Base-by-base conservation (phyloP, 495 filamentous ascomycete species). In the Hyaloscypha hepaticicola region DNA sequence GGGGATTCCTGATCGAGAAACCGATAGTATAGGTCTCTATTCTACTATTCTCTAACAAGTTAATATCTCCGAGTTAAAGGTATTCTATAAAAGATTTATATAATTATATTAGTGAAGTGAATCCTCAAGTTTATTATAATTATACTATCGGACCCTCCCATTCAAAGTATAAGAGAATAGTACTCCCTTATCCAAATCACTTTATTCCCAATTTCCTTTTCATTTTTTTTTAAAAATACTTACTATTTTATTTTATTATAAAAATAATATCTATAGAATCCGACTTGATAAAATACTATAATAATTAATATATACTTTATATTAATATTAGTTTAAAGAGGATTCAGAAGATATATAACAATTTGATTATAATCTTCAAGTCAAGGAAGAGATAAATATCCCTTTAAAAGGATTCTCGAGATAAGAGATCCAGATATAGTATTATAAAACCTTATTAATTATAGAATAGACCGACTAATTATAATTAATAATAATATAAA, bases 311-410 rank as follows among this genome's bases (percentile, higher is more conserved):
- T 55, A 28, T n/a, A 65, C 38, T 65, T n/a, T 22, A 65, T 65
- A 26, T 56, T 31, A 65, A 65, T 34, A 65, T 65, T 65, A 31
- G 63, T 65, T 60, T 65, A 24, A 65, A 65, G 56, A 58, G 55
- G 55, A 58, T 11, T 33, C n/a, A 62, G 48, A 65, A 60, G 57
- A 60, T 60, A 31, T 60, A 24, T 65, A 31, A 41, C 45, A 60
- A 65, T 52, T 52, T 65, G 28, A 38, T 27, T 28, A 41, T 26
- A 21, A 45, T 4, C 56, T 60, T 55, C n/a, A 60, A 65, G 63
- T 65, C 26, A 53, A 24, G 1, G 31, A 65, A 65, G 63, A 65
- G 63, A 55, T 38, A 21, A 25, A 55, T 29, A 65, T 60, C 5
- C 29, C 27, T 19, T 5, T 55, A 31, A 28, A 45, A 60, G 55